Evolutionary conservation across 257 asterid genomes (phyloP).

Genomic region (Solanum bulbocastanum): DNA sequence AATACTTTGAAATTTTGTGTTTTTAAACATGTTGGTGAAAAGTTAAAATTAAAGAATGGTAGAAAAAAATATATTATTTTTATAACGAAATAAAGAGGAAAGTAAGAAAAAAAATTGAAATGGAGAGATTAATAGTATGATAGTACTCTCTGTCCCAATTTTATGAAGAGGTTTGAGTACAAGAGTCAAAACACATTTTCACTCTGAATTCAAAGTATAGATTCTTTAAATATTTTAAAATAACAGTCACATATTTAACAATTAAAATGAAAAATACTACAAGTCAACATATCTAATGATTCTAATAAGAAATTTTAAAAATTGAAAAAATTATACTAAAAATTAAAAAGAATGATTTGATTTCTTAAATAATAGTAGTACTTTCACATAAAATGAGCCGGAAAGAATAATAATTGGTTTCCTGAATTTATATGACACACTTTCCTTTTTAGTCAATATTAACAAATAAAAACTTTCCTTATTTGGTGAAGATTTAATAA

Average conservation of each 20-base stretch:
- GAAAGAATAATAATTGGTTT: neutral
- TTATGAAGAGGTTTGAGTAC: neutral
- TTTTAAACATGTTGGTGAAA: accelerated
- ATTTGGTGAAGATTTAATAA: neutral
- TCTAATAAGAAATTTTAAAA: neutral
- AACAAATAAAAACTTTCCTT: no score
- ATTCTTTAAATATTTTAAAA: neutral
- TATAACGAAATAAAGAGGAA: neutral
- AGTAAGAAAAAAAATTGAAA: neutral
- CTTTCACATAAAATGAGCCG: neutral
- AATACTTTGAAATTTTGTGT: neutral
- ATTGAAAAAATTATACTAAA: neutral
- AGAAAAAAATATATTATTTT: neutral
- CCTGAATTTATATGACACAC: no score
- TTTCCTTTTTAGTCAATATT: no score
- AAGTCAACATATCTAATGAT: neutral
- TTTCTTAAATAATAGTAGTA: neutral
- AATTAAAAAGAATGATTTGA: neutral
- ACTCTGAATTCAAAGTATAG: neutral
- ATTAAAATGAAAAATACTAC: neutral
- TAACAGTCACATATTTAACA: neutral
- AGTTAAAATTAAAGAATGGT: neutral
- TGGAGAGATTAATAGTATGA: neutral
- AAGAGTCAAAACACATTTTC: neutral
- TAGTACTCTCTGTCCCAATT: neutral